Conservation (phyloP, 306 rosid species). For the Dalbergia cultrata region DNA sequence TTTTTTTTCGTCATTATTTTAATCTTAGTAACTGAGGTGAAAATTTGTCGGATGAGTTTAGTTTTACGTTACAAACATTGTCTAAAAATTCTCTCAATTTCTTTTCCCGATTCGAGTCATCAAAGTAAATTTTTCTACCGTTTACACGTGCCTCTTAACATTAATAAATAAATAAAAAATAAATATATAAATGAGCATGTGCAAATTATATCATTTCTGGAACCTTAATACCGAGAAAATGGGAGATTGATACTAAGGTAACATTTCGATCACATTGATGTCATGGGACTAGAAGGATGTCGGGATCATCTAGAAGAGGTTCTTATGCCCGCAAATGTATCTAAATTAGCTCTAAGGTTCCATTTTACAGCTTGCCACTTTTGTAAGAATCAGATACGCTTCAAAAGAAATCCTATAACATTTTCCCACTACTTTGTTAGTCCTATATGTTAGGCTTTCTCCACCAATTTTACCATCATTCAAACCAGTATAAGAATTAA, state of each 20-base stretch:
- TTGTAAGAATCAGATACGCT: slow-evolving; percentile 30
- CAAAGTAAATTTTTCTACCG: too few species aligned
- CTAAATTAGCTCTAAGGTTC: slow-evolving; percentile 31
- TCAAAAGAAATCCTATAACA: not conserved
- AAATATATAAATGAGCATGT: too few species aligned
- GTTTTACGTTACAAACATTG: too few species aligned
- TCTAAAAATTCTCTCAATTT: too few species aligned
- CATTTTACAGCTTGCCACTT: slow-evolving; percentile 40
- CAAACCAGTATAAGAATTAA: slow-evolving; percentile 1
- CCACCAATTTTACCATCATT: slow-evolving; percentile 11
- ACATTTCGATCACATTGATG: not conserved
- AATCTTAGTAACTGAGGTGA: too few species aligned
- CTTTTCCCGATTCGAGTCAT: too few species aligned
- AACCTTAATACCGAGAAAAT: not conserved
- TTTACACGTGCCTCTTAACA: too few species aligned
- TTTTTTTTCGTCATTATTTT: too few species aligned
- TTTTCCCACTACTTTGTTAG: slow-evolving; percentile 27
- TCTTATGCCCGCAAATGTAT: slow-evolving; percentile 8
- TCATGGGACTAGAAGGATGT: slow-evolving; percentile 20
- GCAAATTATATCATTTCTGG: too few species aligned
- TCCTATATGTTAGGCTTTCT: slow-evolving; percentile 18
- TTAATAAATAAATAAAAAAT: too few species aligned
- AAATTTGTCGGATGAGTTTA: too few species aligned
- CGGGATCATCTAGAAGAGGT: not conserved
- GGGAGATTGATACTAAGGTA: not conserved